phyloP scores from a whole-genome alignment of 1,139 yeast species.

The Saccharomyces hybrid region DNA sequence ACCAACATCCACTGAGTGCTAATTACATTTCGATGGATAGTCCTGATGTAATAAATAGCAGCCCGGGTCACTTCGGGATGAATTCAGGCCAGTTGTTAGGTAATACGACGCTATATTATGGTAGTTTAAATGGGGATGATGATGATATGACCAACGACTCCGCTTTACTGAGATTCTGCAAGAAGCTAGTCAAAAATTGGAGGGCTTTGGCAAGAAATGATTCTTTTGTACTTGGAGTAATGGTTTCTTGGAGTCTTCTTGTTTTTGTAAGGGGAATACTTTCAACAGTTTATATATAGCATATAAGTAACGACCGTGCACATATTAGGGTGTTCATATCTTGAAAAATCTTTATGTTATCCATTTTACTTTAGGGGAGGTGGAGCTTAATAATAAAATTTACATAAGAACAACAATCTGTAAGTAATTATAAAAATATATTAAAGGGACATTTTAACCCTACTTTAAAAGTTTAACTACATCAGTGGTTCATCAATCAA shows the following conservation, averaged over 20 bases:
- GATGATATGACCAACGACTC: not conserved
- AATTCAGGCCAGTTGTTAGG: not conserved
- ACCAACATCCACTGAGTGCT: not conserved
- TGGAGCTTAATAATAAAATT: no score
- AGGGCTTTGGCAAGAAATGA: constrained; percentile 2
- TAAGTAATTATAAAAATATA: no score
- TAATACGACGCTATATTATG: not conserved
- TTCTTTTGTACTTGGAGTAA: constrained; percentile 3
- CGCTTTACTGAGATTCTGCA: not conserved
- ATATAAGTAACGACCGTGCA: not conserved
- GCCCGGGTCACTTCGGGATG: not conserved
- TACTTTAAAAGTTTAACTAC: no score
- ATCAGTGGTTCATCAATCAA: no score
- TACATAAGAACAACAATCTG: no score
- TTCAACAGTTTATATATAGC: constrained; percentile 1
- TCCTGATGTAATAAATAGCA: not conserved
- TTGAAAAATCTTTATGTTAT: not conserved
- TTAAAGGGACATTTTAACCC: no score
- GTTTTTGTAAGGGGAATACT: constrained; percentile 1
- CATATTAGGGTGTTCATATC: not conserved
- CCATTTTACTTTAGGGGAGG: not conserved
- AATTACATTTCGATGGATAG: not conserved
- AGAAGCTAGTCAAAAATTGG: constrained; percentile 1
- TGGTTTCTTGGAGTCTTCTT: constrained; percentile 3
- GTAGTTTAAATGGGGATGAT: not conserved